A percentile compares a stretch with the other conserved stretches of the same genome.
Evolutionary conservation across 2,329 filamentous ascomycete species (phyloP).

Genomic region (Fusarium nanum): DNA sequence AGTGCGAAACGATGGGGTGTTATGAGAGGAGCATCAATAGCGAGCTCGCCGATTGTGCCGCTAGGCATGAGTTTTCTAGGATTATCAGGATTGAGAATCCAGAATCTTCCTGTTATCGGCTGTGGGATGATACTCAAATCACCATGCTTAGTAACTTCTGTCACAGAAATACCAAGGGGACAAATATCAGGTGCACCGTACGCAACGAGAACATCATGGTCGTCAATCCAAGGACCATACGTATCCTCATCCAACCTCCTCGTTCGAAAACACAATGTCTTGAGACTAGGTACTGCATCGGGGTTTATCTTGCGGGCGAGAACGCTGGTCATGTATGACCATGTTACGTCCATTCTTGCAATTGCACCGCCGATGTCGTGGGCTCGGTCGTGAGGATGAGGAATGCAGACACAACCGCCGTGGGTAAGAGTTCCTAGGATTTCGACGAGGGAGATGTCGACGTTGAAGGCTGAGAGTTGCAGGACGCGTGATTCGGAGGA

Average conservation of each 20-base stretch:
- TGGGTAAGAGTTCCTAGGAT: constrained; percentile 63
- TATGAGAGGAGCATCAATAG: constrained; percentile 64
- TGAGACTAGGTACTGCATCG: constrained; percentile 52
- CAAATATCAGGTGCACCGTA: constrained; percentile 65
- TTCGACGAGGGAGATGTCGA: constrained; percentile 65
- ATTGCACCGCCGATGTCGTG: constrained; percentile 64
- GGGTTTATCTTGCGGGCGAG: constrained; percentile 62
- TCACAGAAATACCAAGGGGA: constrained; percentile 63
- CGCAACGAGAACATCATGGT: constrained; percentile 60
- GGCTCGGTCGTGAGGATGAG: constrained; percentile 61
- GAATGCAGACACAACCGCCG: constrained; percentile 71
- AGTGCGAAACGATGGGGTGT: constrained; percentile 53
- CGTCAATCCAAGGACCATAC: constrained; percentile 59
- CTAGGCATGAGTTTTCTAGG: constrained; percentile 57
- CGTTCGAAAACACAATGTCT: constrained; percentile 60
- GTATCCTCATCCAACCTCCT: constrained; percentile 63
- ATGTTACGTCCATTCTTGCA: constrained; percentile 61
- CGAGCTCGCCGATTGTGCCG: constrained; percentile 19
- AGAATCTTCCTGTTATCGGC: constrained; percentile 62
- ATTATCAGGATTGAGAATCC: constrained; percentile 65
- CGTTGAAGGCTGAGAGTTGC: constrained; percentile 65
- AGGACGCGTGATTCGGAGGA: constrained; percentile 64
- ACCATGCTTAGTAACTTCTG: constrained; percentile 54
- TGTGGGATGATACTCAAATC: constrained; percentile 58
- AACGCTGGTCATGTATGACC: constrained; percentile 68